Base-by-base conservation (phyloP, 2,329 filamentous ascomycete species). In the Monilinia polystroma region DNA sequence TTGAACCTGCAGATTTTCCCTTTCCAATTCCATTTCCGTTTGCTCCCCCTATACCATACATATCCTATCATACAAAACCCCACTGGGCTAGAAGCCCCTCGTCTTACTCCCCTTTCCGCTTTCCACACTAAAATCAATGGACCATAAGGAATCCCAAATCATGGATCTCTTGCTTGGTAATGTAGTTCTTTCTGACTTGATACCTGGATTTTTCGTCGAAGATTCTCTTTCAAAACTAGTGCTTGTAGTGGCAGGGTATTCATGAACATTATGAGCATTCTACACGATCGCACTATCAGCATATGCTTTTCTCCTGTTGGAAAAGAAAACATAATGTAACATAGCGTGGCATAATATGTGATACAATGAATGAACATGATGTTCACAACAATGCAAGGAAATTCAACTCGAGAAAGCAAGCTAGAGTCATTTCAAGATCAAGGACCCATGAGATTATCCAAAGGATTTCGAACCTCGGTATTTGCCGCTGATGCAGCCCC, bases 121-220 rank as follows among this genome's bases (percentile, higher is more conserved):
- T 70, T 84, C 84, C 60, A 84, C 82, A 69, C 79, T 85, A 56
- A 87, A 80, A 72, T 88, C 85, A 35, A 87, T 74, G 69, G 81
- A 85, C 86, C 86, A 88, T 20, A 89, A 76, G 16, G 84, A 81
- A 70, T 87, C 85, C 85, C 85, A 89, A 12, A 88, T 80, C 4
- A 87, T 78, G 38, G 83, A 85, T 72, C 77, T 83, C 76, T 81
- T 84, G n/a, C 75, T 77, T 7, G 72, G 70, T 66, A 70, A 73
- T 32, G 67, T 72, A 18, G 70, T 71, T 18, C 56, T 64, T 11
- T 29, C 20, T 6, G 32, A 18, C 18, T n/a, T n/a, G 5, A 5
- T 26, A n/a, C 26, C 10, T 20, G 26, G 11, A n/a, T 12, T 0
- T 10, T 2, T 20, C 32, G 5, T 16, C 8, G 57, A 43, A 45